These are phyloP conservation scores for Quillaja saponaria DNA, from an alignment of 306 rosid species.

Conservation along the genomic window DNA sequence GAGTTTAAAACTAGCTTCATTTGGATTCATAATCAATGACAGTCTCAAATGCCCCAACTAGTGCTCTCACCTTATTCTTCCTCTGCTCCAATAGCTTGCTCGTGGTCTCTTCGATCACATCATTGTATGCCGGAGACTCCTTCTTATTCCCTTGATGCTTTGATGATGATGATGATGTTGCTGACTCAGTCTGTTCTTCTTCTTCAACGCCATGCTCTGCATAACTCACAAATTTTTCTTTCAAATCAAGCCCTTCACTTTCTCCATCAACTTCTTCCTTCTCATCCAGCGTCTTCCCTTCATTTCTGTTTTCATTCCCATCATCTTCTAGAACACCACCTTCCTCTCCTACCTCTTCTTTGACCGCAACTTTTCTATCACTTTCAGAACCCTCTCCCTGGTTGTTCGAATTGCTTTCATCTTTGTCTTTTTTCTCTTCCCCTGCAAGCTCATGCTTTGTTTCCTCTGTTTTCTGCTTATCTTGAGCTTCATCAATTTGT, in stretches of 20 bases:
- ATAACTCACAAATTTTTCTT: slow-evolving; percentile 28
- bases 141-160: slow-evolving; percentile 40
- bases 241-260: slow-evolving; percentile 11
- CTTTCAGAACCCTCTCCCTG: slow-evolving; percentile 33
- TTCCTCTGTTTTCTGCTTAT: slow-evolving; percentile 7
- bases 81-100: slow-evolving; percentile 60
- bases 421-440: slow-evolving; percentile 23
- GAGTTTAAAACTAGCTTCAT: slow-evolving; percentile 23
- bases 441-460: slow-evolving; percentile 16
- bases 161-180: background rate
- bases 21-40: slow-evolving; percentile 84
- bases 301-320: slow-evolving; percentile 16
- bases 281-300: slow-evolving; percentile 22
- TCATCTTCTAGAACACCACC: slow-evolving; percentile 20
- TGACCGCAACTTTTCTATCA: slow-evolving; percentile 29
- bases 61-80: slow-evolving; percentile 73
- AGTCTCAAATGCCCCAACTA: slow-evolving; percentile 92
- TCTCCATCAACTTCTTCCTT: slow-evolving; percentile 28
- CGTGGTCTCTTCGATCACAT: slow-evolving; percentile 65
- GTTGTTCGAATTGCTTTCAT: slow-evolving; percentile 26
- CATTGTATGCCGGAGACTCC: slow-evolving; percentile 60
- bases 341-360: slow-evolving; percentile 33
- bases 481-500: background rate
- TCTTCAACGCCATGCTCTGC: slow-evolving; percentile 27
- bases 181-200: slow-evolving; percentile 21